Base-by-base conservation (phyloP, 768 basidiomycete genomes). In the Rubroboletus pulcherrimus region DNA sequence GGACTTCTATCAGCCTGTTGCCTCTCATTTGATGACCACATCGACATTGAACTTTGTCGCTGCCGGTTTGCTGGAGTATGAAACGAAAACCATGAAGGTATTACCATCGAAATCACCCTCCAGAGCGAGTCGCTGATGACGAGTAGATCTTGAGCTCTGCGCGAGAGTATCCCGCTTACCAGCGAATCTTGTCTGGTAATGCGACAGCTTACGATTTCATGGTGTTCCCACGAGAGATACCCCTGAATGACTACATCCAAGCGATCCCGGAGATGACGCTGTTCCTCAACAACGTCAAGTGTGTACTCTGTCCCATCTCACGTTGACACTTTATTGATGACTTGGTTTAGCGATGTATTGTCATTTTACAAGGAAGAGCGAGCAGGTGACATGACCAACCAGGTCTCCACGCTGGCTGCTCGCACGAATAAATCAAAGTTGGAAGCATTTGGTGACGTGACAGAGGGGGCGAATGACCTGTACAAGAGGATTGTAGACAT, bases 1-100 rank as follows among this genome's bases (percentile, higher is more conserved):
- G 11, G 48, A 56, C 2, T 55, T 68, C 45, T 75, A 62, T 51
- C 57, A 58, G 0, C 31, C 62, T 1, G 55, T 71, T 31, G 63
- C 55, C 1, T 64, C 68, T 5, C 71, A 73, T 30, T 57, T 72
- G 11, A 72, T 78, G 44, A 57, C 72, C 30, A 66, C 69, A n/a
- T 69, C 71, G 11, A 69, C 68, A 0, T 46, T 78, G 43, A 71
- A 73, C 40, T 65, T 69, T 30, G 55, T 78, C 26, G 8, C 26
- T 11, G 26, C 43, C 9, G 29, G 5, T n/a, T 10, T 44, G 10
- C 26, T 44, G 26, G 73, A 74, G 49, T 31, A 63, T 31, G 64
- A 70, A 31, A 64, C 63, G 3, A 46, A 60, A n/a, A 62, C 53
- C 2, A 63, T 71, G 64, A 21, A 54, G 51, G 69, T 69, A 45